Evolutionary conservation across 495 filamentous ascomycete species (phyloP).

Genomic region (Parachaetomium inaequale): DNA sequence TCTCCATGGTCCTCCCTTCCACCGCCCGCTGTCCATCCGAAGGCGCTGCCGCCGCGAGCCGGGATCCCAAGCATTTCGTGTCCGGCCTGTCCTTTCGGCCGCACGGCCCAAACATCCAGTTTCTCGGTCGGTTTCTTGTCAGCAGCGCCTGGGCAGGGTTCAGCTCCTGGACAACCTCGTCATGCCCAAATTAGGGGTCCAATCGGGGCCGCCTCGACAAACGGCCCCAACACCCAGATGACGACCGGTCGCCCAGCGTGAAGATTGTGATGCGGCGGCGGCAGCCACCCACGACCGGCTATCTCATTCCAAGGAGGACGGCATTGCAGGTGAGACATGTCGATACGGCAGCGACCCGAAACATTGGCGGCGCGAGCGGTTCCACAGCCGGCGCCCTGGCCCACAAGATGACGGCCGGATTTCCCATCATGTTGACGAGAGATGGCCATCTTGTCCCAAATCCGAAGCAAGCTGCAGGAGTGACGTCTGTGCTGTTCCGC

Average conservation of each 20-base stretch:
- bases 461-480: conserved; percentile 13
- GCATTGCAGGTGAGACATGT: conserved; percentile 9
- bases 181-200: not conserved
- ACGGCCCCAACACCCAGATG: not conserved
- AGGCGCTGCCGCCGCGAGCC: not conserved
- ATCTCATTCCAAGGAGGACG: not conserved
- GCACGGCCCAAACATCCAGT: conserved; percentile 18
- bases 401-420: not conserved
- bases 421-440: not conserved
- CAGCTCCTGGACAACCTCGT: not conserved
- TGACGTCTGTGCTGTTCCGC: conserved; percentile 13
- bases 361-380: conserved; percentile 10
- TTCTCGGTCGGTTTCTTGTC: not conserved
- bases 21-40: not conserved
- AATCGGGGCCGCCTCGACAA: not conserved
- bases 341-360: conserved; percentile 4
- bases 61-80: not conserved
- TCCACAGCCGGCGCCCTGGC: conserved; percentile 10
- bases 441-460: not conserved
- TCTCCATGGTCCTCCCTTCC: not conserved
- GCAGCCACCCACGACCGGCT: not conserved
- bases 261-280: not conserved
- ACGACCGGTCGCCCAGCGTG: conserved; percentile 8
- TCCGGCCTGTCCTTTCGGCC: conserved; percentile 25
- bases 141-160: not conserved